These are phyloP conservation scores for Phytophthora cryptogea DNA, from an alignment of 352 stramenopile species.

Conservation along the genomic window DNA sequence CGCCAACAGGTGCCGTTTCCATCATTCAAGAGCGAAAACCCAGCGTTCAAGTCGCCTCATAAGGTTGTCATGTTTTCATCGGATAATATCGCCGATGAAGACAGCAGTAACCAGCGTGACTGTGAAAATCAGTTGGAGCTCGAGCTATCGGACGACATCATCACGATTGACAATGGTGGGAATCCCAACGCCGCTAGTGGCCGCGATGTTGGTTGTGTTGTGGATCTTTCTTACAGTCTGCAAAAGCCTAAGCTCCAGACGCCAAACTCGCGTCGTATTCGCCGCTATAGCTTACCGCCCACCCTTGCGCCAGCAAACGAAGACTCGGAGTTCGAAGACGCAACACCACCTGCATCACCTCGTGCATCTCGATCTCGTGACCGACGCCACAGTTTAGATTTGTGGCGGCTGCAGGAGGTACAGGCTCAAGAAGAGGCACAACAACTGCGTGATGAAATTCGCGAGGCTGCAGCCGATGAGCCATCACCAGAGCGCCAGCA, in stretches of 20 bases:
- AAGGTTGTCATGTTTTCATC: constrained; percentile 25
- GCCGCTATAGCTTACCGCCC: constrained; percentile 31
- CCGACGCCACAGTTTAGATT: constrained; percentile 53
- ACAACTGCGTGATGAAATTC: constrained; percentile 61
- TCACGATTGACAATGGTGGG: constrained; percentile 23
- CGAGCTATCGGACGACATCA: constrained; percentile 26
- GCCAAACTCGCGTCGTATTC: constrained; percentile 35
- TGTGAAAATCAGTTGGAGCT: constrained; percentile 38
- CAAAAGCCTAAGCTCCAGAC: constrained; percentile 47
- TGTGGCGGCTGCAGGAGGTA: constrained; percentile 52
- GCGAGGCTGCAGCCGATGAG: constrained; percentile 53
- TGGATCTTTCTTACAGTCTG: constrained; percentile 30
- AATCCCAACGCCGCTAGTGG: constrained; percentile 48
- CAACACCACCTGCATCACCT: constrained; percentile 35
- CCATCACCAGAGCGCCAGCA: constrained; percentile 72
- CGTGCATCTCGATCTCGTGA: constrained; percentile 35
- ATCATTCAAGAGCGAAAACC: constrained; percentile 20
- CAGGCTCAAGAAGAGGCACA: constrained; percentile 45
- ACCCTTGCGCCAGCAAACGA: constrained; percentile 30
- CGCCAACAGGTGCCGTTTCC: constrained; percentile 20
- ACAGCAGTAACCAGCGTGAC: constrained; percentile 27
- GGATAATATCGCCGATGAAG: constrained; percentile 8
- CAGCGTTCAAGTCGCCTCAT: constrained; percentile 16
- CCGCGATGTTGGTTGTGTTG: constrained; percentile 31
- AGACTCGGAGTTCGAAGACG: constrained; percentile 16